A percentile compares a stretch with the other conserved stretches of the same genome.
Evolutionary conservation across 2,329 filamentous ascomycete species (phyloP).

Genomic region (Hypoxylon sp.): DNA sequence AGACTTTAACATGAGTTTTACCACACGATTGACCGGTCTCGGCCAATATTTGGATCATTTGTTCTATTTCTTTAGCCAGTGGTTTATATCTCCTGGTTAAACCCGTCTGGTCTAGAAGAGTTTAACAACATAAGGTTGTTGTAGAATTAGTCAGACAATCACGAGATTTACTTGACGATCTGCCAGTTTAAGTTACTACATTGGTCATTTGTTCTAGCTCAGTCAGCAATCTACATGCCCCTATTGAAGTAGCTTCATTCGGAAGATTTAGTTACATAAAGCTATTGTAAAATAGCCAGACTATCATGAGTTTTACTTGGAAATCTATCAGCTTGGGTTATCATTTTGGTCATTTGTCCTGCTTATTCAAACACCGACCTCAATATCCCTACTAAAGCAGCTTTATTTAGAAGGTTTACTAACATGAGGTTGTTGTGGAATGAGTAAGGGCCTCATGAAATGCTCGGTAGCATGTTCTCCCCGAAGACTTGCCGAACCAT

Average conservation of each 20-base stretch:
- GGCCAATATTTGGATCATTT: background rate
- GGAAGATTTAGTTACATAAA: background rate
- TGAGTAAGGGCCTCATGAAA: background rate
- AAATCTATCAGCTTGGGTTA: background rate
- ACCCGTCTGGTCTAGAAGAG: background rate
- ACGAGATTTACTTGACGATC: background rate
- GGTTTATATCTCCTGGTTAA: background rate
- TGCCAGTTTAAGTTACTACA: background rate
- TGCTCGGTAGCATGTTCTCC: background rate
- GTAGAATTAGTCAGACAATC: background rate
- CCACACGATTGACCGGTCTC: background rate
- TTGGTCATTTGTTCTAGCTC: background rate
- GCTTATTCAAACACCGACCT: background rate
- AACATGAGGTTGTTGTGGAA: background rate
- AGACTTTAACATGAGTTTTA: background rate
- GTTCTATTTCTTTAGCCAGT: background rate
- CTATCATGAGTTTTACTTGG: background rate
- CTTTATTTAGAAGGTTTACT: background rate
- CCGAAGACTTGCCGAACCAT: background rate
- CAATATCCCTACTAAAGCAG: background rate
- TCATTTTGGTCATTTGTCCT: background rate
- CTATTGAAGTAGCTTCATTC: background rate
- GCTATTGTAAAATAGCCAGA: background rate
- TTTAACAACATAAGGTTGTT: background rate
- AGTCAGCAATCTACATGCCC: background rate